Base-by-base conservation (phyloP, 129 eudicot species). In the Smallanthus sonchifolius region DNA sequence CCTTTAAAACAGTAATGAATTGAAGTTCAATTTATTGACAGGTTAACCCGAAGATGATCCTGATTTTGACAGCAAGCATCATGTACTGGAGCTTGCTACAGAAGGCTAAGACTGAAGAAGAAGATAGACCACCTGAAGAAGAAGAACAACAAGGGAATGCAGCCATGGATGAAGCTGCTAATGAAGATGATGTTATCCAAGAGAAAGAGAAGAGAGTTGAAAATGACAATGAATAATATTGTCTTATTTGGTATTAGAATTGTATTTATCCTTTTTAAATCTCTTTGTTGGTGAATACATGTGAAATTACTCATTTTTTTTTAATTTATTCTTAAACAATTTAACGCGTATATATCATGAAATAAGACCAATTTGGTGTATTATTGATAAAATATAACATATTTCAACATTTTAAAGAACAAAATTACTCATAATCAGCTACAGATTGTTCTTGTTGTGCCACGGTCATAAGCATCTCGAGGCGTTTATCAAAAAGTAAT, bases 21-120 rank as follows among this genome's bases (percentile, higher is more conserved):
- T 38, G 43, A 61, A 34, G 43, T 61, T 5, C 10, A 32, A 61
- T 59, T 57, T 37, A 30, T 69, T 78, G 73, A 79, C 81, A 92
- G 97, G 97, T 89, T 51, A 92, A 92, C 79, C 89, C 87, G 72
- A 92, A 92, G 84, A 92, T 92, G 98, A 89, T 92, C 51, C 85
- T 92, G 4, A 85, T 83, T 57, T 74, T 92, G 71, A 85, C 94
- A 52, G 96, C 98, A 70, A 87, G 98, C 86, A 92, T 92, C 42
- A 92, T 92, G 98, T 92, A 92, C 76, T 92, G 98, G 98, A 87
- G 96, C 81, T 81, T 92, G 70, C 85, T 84, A 72, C 84, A 84
- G 39, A 85, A 83, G 79, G 78, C 76, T 44, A 86, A 74, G 37
- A 78, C 36, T 40, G 48, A 72, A 32, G 83, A 74, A 69, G 83